These are phyloP conservation scores for Pleurotus tuoliensis DNA, from an alignment of 768 basidiomycete species.

Conservation along the genomic window DNA sequence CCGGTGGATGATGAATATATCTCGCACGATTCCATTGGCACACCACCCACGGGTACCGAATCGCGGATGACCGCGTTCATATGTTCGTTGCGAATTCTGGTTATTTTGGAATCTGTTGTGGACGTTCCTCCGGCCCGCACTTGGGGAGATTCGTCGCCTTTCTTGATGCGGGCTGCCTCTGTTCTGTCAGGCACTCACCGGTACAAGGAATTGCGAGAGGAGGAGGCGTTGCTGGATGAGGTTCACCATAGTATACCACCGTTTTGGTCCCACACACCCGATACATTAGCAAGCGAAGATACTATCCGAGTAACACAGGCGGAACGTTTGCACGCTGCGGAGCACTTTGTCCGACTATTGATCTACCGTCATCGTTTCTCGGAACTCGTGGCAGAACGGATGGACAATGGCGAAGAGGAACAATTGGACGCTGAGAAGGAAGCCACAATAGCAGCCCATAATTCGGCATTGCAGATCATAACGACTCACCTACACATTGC, in stretches of 20 bases:
- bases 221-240: slow-evolving; percentile 78
- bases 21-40: slow-evolving; percentile 62
- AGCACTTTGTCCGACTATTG: slow-evolving; percentile 83
- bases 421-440: slow-evolving; percentile 70
- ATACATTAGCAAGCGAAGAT: slow-evolving; percentile 80
- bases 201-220: slow-evolving; percentile 69
- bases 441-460: slow-evolving; percentile 73
- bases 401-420: slow-evolving; percentile 45
- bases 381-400: slow-evolving; percentile 69
- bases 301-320: slow-evolving; percentile 89
- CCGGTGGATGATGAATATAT: slow-evolving; percentile 89
- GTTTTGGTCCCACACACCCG: slow-evolving; percentile 77
- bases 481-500: slow-evolving; percentile 82
- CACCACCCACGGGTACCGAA: slow-evolving; percentile 68
- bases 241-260: slow-evolving; percentile 67
- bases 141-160: slow-evolving; percentile 65
- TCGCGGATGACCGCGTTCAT: slow-evolving; percentile 83
- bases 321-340: slow-evolving; percentile 80
- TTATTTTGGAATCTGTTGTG: slow-evolving; percentile 85
- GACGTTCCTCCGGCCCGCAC: slow-evolving; percentile 73
- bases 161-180: slow-evolving; percentile 67
- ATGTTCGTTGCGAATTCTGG: slow-evolving; percentile 69
- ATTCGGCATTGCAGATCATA: slow-evolving; percentile 78
- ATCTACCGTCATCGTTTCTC: slow-evolving; percentile 88
- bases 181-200: slow-evolving; percentile 61